Conservation (phyloP, 2,329 filamentous ascomycete genomes). For the Diaporthe citriasiana region DNA sequence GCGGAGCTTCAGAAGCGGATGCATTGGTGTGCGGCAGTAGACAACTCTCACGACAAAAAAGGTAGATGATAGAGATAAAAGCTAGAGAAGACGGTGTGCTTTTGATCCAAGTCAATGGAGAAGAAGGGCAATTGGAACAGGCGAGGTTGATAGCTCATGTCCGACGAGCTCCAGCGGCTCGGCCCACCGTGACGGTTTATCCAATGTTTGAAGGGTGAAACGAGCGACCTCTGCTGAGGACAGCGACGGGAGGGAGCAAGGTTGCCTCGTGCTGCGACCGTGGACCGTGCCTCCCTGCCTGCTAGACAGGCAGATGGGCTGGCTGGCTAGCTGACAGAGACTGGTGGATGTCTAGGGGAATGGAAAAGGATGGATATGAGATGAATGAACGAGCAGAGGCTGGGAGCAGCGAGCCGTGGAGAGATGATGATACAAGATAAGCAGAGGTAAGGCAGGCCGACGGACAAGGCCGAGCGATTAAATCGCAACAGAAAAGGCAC, state of each 20-base stretch:
- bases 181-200: conserved; percentile 15
- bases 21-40: neutral
- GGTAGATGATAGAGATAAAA: conserved; percentile 20
- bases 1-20: neutral
- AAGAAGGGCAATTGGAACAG: neutral
- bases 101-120: neutral
- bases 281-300: conserved; percentile 20
- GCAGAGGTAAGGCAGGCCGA: neutral
- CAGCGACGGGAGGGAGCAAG: conserved; percentile 21
- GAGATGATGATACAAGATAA: conserved; percentile 13
- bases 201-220: conserved; percentile 30
- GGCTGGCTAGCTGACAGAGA: neutral
- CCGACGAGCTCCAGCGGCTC: neutral
- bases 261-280: conserved; percentile 13
- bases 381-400: neutral
- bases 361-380: neutral
- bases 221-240: conserved; percentile 22
- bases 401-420: neutral
- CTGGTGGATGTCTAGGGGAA: neutral
- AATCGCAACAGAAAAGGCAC: neutral
- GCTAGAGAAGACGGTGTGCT: conserved; percentile 5
- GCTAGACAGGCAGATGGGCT: neutral
- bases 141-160: neutral
- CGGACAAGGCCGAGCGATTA: neutral
- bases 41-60: conserved; percentile 5